Base-by-base conservation (phyloP, 75 land plant genomes). In the Picea glauca region DNA sequence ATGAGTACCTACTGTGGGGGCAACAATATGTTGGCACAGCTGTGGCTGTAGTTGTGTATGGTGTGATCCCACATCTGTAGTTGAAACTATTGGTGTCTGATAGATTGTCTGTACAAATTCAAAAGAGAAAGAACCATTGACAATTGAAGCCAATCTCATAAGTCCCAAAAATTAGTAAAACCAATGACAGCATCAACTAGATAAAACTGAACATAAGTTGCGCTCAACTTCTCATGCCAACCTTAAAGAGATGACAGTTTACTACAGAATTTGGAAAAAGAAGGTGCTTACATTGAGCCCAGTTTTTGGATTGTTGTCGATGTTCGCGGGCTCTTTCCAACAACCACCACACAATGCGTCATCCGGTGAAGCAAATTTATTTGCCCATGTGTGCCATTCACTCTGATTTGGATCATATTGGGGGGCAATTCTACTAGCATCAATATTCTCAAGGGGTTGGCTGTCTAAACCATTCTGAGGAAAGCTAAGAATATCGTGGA, bases 271-370 rank as follows among this genome's bases (percentile, higher is more conserved):
- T 18, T 1, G 14, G 30, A 23, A 58, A 77, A 46, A 23, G 62
- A 21, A 63, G 61, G 63, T 40, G 74, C 85, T 86, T 72, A 87
- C 92, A 85, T 85, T 83, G 63, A 83, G 79, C 57, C 76, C 84
- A 61, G 77, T 54, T 46, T 81, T 83, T 32, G 79, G 38, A 77
- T 72, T 67, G 76, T 74, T 81, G 40, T 76, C 23, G 58, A 81
- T 83, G n/a, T 38, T 40, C 12, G 83, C 79, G 76, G 86, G 62
- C 13, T 84, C 88, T 58, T 60, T 79, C 90, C 56, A 50, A 50
- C 86, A 88, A 70, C 75, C 61, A 58, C 81, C 21, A 33, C 70
- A 38, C 65, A 82, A 60, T 67, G 75, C 23, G 60, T 81, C 86
- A 54, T 85, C 82, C 72, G 75, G 78, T 23, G 78, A 58, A 23